Conservation (phyloP, 2,329 filamentous ascomycete genomes). For the Endothia cerciana region DNA sequence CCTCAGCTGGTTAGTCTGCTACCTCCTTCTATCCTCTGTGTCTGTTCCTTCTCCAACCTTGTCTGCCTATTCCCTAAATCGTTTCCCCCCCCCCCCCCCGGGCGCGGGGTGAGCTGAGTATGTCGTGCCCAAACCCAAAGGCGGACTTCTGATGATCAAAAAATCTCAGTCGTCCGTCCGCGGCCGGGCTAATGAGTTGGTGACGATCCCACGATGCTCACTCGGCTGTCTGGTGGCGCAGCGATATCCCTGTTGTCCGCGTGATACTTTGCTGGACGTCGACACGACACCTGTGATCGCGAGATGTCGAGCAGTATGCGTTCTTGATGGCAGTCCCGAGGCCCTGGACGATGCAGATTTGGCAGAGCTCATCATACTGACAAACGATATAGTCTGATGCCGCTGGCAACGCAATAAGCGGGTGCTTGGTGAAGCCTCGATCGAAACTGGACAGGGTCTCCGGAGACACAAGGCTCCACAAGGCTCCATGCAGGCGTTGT, state of each 20-base stretch:
- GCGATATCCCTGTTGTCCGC: neutral
- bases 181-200: neutral
- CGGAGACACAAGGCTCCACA: neutral
- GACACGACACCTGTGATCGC: neutral
- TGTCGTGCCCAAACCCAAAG: neutral
- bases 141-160: neutral
- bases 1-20: slow-evolving; percentile 4
- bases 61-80: neutral
- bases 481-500: neutral
- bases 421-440: slow-evolving; percentile 1
- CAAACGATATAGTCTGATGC: neutral
- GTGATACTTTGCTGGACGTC: neutral
- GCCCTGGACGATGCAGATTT: neutral
- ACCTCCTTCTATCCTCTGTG: neutral
- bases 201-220: neutral
- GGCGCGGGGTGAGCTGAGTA: neutral
- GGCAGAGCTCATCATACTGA: neutral
- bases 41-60: neutral
- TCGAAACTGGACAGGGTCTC: neutral
- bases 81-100: too few relatives aligned
- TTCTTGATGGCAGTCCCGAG: neutral
- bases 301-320: neutral
- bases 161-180: neutral
- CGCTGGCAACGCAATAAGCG: neutral
- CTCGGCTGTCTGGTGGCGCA: neutral